Evolutionary conservation across 345 rosid species (phyloP), one percentile per base, ranked within the genome.

Genomic region (Raphanus raphanistrum): DNA sequence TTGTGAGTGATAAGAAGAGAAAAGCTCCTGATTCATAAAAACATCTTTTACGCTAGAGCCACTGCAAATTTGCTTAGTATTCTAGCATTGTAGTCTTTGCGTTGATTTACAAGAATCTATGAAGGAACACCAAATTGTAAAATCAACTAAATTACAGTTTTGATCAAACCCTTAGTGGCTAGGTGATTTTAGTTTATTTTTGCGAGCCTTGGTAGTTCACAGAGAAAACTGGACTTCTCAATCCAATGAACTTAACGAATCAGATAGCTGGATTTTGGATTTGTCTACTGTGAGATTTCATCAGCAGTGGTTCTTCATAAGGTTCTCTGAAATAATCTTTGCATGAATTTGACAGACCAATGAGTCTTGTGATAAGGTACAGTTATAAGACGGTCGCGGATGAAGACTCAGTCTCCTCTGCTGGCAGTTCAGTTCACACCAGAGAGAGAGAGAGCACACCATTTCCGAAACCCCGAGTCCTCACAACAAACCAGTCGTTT

Each of bases 1-100:
- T 88, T 7, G 70, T 82, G 61, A 71, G 89, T 31, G 82, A 86
- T 79, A 84, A 74, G 63, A 94, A 92, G 88, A 85, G 97, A 83
- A 89, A 91, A 84, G 73, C 91, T 58, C 86, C 89, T n/a, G 92
- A 88, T 26, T 26, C 86, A 43, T 91, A 61, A 80, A 35, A 80
- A 33, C 27, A 78, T 26, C 43, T 48, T 45, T 33, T 35, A 28
- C 52, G 69, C 72, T 17, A 41, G 32, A 69, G 68, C 43, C 60
- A 45, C 76, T 26, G 2, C 45, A 21, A 58, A 6, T 41, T 70
- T 25, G 31, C n/a, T 59, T 4, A 64, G 11, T 57, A 21, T n/a
- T 25, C 15, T 50, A 2, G 16, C 31, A 32, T 72, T 31, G 35
- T 71, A 13, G 50, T 72, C 25, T n/a, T 72, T 26, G 29, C 25